Percentiles rank a stretch among this genome's conserved stretches.
These are phyloP conservation scores for Stagonosporopsis tanaceti DNA, from an alignment of 2,329 filamentous ascomycete genomes.

Conservation along the genomic window DNA sequence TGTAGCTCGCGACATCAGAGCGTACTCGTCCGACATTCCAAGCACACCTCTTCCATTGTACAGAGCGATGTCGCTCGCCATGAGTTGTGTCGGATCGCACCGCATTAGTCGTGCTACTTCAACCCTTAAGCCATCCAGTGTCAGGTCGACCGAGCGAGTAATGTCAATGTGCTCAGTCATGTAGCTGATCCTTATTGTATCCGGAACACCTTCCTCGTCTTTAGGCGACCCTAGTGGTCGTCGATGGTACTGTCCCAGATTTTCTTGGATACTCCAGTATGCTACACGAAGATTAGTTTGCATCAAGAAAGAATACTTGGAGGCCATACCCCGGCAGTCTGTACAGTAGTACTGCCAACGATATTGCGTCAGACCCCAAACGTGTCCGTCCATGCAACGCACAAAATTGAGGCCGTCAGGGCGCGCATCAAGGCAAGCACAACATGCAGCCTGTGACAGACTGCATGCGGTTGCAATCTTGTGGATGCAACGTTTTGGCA, in stretches of 20 bases:
- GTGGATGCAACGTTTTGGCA: slow-evolving; percentile 22
- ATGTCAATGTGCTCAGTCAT: slow-evolving; percentile 8
- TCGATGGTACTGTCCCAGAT: neutral
- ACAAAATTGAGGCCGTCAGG: slow-evolving; percentile 8
- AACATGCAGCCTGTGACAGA: slow-evolving; percentile 19
- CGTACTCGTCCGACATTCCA: slow-evolving; percentile 7
- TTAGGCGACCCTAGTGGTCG: neutral
- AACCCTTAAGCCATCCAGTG: slow-evolving; percentile 12
- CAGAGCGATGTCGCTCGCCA: slow-evolving; percentile 3
- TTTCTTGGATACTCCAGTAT: neutral
- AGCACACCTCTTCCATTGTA: slow-evolving; percentile 4
- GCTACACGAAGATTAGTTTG: neutral
- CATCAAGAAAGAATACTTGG: neutral
- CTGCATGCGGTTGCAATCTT: slow-evolving; percentile 21
- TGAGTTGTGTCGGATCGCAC: slow-evolving; percentile 20
- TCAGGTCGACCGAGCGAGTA: slow-evolving; percentile 16
- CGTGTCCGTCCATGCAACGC: slow-evolving; percentile 12
- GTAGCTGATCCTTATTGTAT: slow-evolving; percentile 1
- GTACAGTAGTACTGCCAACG: slow-evolving; percentile 16
- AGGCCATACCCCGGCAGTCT: slow-evolving; percentile 13
- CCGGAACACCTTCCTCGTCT: neutral
- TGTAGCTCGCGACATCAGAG: slow-evolving; percentile 4
- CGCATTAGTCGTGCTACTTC: slow-evolving; percentile 24
- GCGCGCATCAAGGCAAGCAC: slow-evolving; percentile 22
- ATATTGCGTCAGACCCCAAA: neutral